A percentile compares a stretch with the other conserved stretches of the same genome.
Conservation (phyloP, 345 rosid genomes). For the Fremontodendron californicum region DNA sequence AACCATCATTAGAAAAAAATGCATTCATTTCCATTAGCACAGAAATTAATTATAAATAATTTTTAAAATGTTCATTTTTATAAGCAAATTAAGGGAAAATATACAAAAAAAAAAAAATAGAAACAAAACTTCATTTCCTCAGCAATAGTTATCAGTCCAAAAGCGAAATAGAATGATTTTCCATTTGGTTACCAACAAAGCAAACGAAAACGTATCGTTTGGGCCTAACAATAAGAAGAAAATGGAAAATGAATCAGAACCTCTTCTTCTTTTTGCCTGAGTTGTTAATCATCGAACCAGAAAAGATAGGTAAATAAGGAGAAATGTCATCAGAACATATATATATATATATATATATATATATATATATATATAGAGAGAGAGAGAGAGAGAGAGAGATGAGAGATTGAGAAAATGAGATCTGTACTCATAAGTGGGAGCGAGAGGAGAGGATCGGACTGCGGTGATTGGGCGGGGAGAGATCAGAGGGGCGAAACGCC, state of each 20-base stretch:
- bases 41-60: background rate
- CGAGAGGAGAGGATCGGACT: slow-evolving; percentile 35
- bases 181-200: background rate
- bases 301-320: background rate
- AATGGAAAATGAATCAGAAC: background rate
- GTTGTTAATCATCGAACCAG: background rate
- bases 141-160: background rate
- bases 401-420: slow-evolving; percentile 11
- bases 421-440: slow-evolving; percentile 32
- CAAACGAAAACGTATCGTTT: background rate
- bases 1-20: background rate
- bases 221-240: background rate
- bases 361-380: too few relatives aligned
- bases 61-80: background rate
- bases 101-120: too few relatives aligned
- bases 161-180: background rate
- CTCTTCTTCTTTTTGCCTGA: background rate
- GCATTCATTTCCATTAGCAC: background rate
- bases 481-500: slow-evolving; percentile 61
- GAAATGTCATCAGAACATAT: background rate
- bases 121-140: background rate
- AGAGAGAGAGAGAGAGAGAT: background rate
- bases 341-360: background rate
- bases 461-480: slow-evolving; percentile 55
- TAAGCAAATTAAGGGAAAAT: background rate